Conservation (phyloP, 306 rosid species). For the Arachis stenosperma region DNA sequence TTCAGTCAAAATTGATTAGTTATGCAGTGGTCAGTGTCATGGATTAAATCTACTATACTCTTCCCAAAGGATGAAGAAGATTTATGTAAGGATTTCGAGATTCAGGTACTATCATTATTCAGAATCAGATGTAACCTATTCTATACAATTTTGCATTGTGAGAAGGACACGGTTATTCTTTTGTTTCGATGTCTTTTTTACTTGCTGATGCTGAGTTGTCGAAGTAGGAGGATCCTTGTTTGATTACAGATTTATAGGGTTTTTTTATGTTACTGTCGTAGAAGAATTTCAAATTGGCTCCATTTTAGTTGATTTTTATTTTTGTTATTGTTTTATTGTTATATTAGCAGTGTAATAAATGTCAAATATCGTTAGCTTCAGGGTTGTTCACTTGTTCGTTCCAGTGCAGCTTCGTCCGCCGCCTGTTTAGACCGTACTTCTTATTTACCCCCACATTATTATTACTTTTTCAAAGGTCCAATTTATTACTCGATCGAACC, state of each 20-base stretch:
- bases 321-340: background rate
- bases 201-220: slow-evolving; percentile 48
- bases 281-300: slow-evolving; percentile 15
- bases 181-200: slow-evolving; percentile 55
- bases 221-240: slow-evolving; percentile 16
- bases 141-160: slow-evolving; percentile 78
- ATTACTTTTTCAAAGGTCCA: background rate
- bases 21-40: slow-evolving; percentile 32
- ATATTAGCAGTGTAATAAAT: slow-evolving; percentile 15
- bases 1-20: slow-evolving; percentile 88
- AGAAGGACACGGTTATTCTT: slow-evolving; percentile 52
- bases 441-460: background rate
- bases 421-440: background rate
- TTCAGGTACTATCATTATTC: slow-evolving; percentile 55
- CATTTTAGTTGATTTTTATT: background rate
- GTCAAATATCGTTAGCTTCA: background rate
- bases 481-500: too few species aligned
- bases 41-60: slow-evolving; percentile 38
- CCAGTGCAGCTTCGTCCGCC: background rate
- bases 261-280: slow-evolving; percentile 11
- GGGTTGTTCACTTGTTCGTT: background rate
- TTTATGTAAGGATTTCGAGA: slow-evolving; percentile 62
- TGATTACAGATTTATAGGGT: slow-evolving; percentile 27
- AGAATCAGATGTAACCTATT: slow-evolving; percentile 69
- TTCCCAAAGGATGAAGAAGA: slow-evolving; percentile 42